Evolutionary conservation across 495 filamentous ascomycete species (phyloP).

Genomic region (Aspergillus bridgeri): DNA sequence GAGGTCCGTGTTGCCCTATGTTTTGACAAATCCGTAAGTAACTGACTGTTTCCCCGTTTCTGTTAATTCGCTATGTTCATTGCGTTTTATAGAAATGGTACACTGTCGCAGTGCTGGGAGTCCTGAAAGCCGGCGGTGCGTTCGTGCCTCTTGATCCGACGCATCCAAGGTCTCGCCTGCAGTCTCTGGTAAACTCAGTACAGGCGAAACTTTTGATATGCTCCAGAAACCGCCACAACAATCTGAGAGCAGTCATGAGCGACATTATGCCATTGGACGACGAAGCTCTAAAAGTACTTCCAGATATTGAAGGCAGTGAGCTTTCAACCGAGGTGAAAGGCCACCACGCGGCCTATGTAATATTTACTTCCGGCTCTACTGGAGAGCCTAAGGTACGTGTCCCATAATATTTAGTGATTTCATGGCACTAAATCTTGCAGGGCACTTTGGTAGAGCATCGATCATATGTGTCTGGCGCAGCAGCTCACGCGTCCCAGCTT

Average conservation of each 20-base stretch:
- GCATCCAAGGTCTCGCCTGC: constrained; percentile 52
- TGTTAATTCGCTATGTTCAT: constrained; percentile 28
- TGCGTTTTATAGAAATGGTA: constrained; percentile 47
- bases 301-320: constrained; percentile 18
- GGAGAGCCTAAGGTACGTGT: constrained; percentile 48
- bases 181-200: constrained; percentile 37
- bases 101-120: constrained; percentile 52
- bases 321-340: constrained; percentile 31
- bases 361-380: constrained; percentile 51
- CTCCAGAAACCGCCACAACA: constrained; percentile 37
- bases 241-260: constrained; percentile 26
- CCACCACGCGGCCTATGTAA: constrained; percentile 40
- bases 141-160: constrained; percentile 58
- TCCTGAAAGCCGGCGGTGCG: constrained; percentile 57
- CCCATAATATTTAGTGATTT: background rate
- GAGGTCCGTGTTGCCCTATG: constrained; percentile 50
- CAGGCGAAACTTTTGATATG: constrained; percentile 50
- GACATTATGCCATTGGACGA: constrained; percentile 37
- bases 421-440: constrained; percentile 18
- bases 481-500: constrained; percentile 42
- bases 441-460: constrained; percentile 48
- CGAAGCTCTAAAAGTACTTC: constrained; percentile 26
- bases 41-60: constrained; percentile 4
- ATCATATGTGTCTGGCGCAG: constrained; percentile 40
- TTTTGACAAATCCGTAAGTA: constrained; percentile 56